These are phyloP conservation scores for Backusella westeae DNA, from an alignment of 192 early-diverging fungal species.

Conservation along the genomic window DNA sequence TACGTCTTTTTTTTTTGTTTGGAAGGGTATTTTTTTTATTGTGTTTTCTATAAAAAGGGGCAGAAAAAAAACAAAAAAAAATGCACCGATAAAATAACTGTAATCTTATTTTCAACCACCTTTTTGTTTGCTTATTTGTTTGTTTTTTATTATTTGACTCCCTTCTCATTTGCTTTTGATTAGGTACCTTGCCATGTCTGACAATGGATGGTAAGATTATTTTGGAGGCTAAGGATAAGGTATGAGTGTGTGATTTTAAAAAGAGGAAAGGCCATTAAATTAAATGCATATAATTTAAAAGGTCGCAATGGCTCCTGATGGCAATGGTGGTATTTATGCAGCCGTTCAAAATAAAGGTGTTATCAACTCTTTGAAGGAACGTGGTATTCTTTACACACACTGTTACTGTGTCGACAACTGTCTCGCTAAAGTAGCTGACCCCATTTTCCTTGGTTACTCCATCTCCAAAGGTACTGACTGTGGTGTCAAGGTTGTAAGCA, in stretches of 20 bases:
- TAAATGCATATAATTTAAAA: not conserved
- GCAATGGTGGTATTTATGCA: slow-evolving; percentile 95
- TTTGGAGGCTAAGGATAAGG: slow-evolving; percentile 72
- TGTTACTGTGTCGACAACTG: slow-evolving; percentile 99
- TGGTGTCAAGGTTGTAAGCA: slow-evolving; percentile 94
- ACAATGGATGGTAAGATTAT: slow-evolving; percentile 88
- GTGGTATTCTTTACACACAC: slow-evolving; percentile 88
- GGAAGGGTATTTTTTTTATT: not conserved
- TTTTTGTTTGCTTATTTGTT: slow-evolving; percentile 1
- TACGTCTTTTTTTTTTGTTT: not conserved
- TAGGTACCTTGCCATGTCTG: slow-evolving; percentile 89
- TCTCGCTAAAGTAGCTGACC: slow-evolving; percentile 94
- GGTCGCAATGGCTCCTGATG: slow-evolving; percentile 85
- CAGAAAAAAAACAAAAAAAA: not conserved
- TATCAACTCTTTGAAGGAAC: slow-evolving; percentile 72
- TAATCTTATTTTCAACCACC: not conserved
- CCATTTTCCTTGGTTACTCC: slow-evolving; percentile 94
- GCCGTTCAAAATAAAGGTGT: slow-evolving; percentile 84
- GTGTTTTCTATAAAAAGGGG: not conserved
- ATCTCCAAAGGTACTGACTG: slow-evolving; percentile 87
- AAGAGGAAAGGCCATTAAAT: not conserved
- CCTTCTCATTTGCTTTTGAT: not conserved
- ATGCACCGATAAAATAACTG: not conserved
- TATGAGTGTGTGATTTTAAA: not conserved
- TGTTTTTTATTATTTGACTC: slow-evolving; percentile 7